A percentile compares a stretch with the other conserved stretches of the same genome.
Evolutionary conservation across 1,139 yeast species (phyloP).

Genomic region (Blastobotrys arbuscula): DNA sequence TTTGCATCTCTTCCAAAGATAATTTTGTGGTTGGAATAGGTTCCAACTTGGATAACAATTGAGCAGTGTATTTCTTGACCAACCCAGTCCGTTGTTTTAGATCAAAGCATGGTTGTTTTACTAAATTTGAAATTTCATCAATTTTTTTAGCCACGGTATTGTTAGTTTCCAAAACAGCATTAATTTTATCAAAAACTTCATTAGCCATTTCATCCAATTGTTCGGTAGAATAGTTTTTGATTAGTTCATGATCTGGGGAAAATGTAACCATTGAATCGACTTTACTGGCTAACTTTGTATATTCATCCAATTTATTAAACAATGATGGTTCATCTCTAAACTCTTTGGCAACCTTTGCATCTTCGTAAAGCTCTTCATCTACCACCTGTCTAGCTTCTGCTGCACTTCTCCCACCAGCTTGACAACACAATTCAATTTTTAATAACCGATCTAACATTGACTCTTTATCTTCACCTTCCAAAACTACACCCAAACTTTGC

Average conservation of each 20-base stretch:
- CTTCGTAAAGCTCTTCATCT: conserved; percentile 49
- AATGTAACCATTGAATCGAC: conserved; percentile 24
- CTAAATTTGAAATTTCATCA: conserved; percentile 31
- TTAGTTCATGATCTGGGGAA: conserved; percentile 23
- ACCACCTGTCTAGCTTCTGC: conserved; percentile 55
- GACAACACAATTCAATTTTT: not conserved
- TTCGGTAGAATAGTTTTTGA: conserved; percentile 21
- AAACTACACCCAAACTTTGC: conserved; percentile 21
- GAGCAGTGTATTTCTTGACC: conserved; percentile 40
- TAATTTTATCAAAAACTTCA: conserved; percentile 26
- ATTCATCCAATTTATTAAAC: conserved; percentile 25
- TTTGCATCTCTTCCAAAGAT: conserved; percentile 26
- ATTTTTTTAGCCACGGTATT: conserved; percentile 19
- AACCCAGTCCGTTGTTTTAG: conserved; percentile 38
- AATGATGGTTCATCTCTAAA: conserved; percentile 29
- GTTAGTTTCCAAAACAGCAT: conserved; percentile 19
- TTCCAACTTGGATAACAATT: conserved; percentile 25
- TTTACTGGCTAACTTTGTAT: conserved; percentile 30
- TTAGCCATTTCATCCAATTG: conserved; percentile 34
- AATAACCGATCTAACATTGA: not conserved
- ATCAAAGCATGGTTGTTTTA: conserved; percentile 36
- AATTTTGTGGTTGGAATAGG: not conserved
- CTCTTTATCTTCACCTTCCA: conserved; percentile 26
- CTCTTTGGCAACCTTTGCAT: conserved; percentile 44
- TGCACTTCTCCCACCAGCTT: conserved; percentile 36